Evolutionary conservation across 352 stramenopile species (phyloP).

Genomic region (Phytophthora citrophthora): DNA sequence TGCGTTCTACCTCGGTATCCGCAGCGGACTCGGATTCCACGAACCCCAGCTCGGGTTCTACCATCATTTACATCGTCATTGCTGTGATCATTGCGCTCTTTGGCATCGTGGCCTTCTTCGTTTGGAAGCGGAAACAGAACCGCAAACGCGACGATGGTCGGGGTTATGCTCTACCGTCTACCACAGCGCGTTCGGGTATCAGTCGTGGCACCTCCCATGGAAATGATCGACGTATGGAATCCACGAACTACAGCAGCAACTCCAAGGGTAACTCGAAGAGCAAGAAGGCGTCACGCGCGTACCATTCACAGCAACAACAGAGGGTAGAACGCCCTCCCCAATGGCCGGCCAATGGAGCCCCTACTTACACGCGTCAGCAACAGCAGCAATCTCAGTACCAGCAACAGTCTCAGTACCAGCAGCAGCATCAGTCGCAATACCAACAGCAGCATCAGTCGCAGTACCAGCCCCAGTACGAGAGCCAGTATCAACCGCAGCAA

Average conservation of each 20-base stretch:
- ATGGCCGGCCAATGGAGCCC: slow-evolving; percentile 33
- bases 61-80: slow-evolving; percentile 66
- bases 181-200: slow-evolving; percentile 16
- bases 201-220: slow-evolving; percentile 20
- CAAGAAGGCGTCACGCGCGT: slow-evolving; percentile 12
- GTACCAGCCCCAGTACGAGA: slow-evolving; percentile 26
- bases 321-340: slow-evolving; percentile 31
- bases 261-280: slow-evolving; percentile 16
- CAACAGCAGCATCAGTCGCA: slow-evolving; percentile 9
- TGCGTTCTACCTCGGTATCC: slow-evolving; percentile 4
- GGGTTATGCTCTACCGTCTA: slow-evolving; percentile 22
- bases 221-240: slow-evolving; percentile 34
- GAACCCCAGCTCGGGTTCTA: slow-evolving; percentile 36
- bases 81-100: slow-evolving; percentile 59
- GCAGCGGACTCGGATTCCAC: slow-evolving; percentile 17
- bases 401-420: not conserved
- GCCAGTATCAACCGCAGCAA: slow-evolving; percentile 19
- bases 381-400: slow-evolving; percentile 26
- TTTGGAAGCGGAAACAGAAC: slow-evolving; percentile 56
- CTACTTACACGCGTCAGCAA: slow-evolving; percentile 39
- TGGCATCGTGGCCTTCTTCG: slow-evolving; percentile 52
- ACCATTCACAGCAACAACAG: slow-evolving; percentile 8
- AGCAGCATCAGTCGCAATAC: slow-evolving; percentile 8
- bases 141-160: slow-evolving; percentile 20
- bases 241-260: slow-evolving; percentile 23